phyloP scores from a whole-genome alignment of 1,284 basidiomycete species.

The Irpex rosettiformis region DNA sequence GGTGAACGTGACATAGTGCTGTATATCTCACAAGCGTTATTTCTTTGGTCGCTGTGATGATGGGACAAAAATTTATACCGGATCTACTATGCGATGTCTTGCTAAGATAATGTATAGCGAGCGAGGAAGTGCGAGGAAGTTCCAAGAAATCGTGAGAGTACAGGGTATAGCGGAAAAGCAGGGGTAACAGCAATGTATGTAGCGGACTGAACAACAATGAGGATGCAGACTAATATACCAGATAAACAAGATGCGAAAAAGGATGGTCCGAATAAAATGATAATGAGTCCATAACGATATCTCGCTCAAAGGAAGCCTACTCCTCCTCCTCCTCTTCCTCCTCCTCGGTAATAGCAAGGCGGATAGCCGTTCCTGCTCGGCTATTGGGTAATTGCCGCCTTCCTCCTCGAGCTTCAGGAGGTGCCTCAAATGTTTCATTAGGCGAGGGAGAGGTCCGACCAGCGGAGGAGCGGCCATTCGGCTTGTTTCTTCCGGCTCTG shows the following conservation, averaged over 20 bases:
- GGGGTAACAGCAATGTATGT: background rate
- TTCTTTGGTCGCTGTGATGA: background rate
- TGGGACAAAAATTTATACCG: background rate
- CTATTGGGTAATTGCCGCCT: constrained; percentile 60
- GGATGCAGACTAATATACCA: background rate
- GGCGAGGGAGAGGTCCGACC: constrained; percentile 57
- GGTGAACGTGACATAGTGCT: too few relatives aligned
- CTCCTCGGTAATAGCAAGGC: constrained; percentile 69
- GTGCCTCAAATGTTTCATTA: constrained; percentile 43
- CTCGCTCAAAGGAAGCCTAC: background rate
- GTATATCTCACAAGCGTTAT: background rate
- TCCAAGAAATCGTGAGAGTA: background rate
- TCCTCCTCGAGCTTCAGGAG: constrained; percentile 40
- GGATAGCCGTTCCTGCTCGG: constrained; percentile 61
- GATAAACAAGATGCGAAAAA: background rate
- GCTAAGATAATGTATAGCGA: background rate
- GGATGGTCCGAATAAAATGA: background rate
- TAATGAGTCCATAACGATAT: constrained; percentile 1
- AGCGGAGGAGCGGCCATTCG: constrained; percentile 51
- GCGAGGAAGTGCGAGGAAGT: background rate
- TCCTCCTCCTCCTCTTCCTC: constrained; percentile 71
- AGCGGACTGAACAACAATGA: constrained; percentile 1
- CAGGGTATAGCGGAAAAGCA: constrained; percentile 3
- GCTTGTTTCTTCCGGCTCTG: constrained; percentile 27
- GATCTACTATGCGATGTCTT: background rate